These are phyloP conservation scores for Dryadomyces sulphureus DNA, from an alignment of 2,329 filamentous ascomycete genomes.

Conservation along the genomic window DNA sequence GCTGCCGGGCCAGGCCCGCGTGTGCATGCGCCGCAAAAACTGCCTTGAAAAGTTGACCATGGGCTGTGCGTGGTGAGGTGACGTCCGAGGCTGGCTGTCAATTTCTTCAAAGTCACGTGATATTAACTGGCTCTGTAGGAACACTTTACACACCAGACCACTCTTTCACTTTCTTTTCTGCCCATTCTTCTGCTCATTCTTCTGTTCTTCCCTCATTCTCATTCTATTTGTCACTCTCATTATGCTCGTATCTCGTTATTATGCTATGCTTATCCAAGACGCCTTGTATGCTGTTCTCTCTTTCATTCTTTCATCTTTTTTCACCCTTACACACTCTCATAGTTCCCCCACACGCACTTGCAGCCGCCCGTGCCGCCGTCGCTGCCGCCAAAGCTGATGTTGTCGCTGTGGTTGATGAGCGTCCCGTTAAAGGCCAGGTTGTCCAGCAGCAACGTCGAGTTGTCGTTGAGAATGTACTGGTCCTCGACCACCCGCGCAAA, in stretches of 20 bases:
- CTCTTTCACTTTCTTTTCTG: no score
- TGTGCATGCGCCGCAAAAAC: no score
- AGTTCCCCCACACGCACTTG: slow-evolving; percentile 47
- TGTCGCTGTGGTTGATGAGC: slow-evolving; percentile 32
- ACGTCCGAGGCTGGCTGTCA: no score
- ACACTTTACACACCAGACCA: no score
- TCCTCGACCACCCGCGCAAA: slow-evolving; percentile 35
- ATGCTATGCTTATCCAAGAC: neutral
- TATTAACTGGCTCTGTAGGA: no score
- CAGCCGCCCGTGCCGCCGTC: slow-evolving; percentile 51
- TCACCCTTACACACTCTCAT: slow-evolving; percentile 9
- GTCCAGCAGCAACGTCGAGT: slow-evolving; percentile 31
- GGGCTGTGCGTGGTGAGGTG: no score
- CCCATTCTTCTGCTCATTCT: no score
- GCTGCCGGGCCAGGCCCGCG: slow-evolving; percentile 8
- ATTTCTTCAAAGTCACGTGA: no score
- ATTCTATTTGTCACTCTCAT: no score
- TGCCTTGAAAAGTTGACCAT: no score
- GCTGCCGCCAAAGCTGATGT: slow-evolving; percentile 39
- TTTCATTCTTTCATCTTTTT: neutral
- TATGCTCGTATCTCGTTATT: neutral
- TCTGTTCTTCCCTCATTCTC: no score
- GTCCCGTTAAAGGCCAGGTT: slow-evolving; percentile 34
- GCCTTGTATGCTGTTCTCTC: neutral
- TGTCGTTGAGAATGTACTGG: slow-evolving; percentile 26